These are phyloP conservation scores for Corylus avellana DNA, from an alignment of 306 rosid genomes.

Conservation along the genomic window DNA sequence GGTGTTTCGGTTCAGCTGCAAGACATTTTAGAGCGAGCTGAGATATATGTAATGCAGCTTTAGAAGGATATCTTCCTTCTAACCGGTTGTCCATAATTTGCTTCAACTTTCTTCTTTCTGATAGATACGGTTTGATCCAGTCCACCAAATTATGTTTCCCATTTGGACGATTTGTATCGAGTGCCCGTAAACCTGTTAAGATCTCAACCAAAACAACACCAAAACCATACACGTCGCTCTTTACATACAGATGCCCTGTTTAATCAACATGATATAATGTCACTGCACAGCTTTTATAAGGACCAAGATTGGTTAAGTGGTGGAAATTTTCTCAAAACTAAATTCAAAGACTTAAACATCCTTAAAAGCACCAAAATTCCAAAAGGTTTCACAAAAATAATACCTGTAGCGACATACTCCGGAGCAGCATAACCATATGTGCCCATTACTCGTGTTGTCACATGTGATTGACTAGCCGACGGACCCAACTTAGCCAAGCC, in stretches of 20 bases:
- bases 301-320: slow-evolving; percentile 9
- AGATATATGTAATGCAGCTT: slow-evolving; percentile 73
- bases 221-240: slow-evolving; percentile 92
- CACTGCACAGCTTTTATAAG: background rate
- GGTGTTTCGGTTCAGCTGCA: slow-evolving; percentile 69
- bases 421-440: slow-evolving; percentile 98
- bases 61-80: slow-evolving; percentile 75
- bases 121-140: slow-evolving; percentile 78
- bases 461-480: slow-evolving; percentile 92
- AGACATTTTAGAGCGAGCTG: slow-evolving; percentile 74
- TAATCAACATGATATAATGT: slow-evolving; percentile 10
- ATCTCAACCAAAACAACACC: slow-evolving; percentile 94
- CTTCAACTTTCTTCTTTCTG: slow-evolving; percentile 70
- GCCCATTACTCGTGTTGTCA: slow-evolving; percentile 96
- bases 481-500: slow-evolving; percentile 98
- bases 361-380: slow-evolving; percentile 9
- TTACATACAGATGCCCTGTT: slow-evolving; percentile 84
- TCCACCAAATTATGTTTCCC: slow-evolving; percentile 67
- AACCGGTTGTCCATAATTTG: slow-evolving; percentile 67
- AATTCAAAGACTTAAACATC: background rate
- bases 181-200: slow-evolving; percentile 68
- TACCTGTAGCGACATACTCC: slow-evolving; percentile 90
- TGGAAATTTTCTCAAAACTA: background rate
- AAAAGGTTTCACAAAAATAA: background rate
- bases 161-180: slow-evolving; percentile 69